Evolutionary conservation across 2,329 filamentous ascomycete species (phyloP).

Genomic region (Xylariaceae sp.): DNA sequence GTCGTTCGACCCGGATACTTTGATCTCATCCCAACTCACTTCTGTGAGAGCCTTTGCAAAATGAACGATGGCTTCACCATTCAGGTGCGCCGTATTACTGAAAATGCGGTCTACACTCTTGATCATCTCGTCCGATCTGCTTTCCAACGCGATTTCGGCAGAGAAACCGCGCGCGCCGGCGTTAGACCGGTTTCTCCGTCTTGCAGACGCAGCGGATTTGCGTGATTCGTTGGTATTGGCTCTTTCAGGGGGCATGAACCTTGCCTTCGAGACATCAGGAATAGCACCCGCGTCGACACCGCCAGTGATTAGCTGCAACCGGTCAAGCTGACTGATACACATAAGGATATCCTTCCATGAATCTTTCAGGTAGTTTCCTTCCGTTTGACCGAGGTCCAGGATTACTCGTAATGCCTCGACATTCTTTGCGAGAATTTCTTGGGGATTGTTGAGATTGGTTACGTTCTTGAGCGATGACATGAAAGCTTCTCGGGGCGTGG

Average conservation of each 20-base stretch:
- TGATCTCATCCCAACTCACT: slow-evolving; percentile 98
- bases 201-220: slow-evolving; percentile 61
- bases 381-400: slow-evolving; percentile 85
- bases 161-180: slow-evolving; percentile 63
- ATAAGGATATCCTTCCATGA: slow-evolving; percentile 96
- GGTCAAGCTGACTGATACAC: slow-evolving; percentile 92
- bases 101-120: slow-evolving; percentile 94
- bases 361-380: slow-evolving; percentile 81
- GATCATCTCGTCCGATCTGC: slow-evolving; percentile 87
- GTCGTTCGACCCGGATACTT: slow-evolving; percentile 92
- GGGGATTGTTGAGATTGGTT: slow-evolving; percentile 92
- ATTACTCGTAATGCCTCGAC: slow-evolving; percentile 90
- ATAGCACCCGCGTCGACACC: slow-evolving; percentile 91
- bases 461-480: slow-evolving; percentile 89
- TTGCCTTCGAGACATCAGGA: slow-evolving; percentile 84
- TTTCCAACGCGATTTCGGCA: slow-evolving; percentile 83
- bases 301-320: slow-evolving; percentile 89
- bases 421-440: slow-evolving; percentile 94
- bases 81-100: slow-evolving; percentile 89
- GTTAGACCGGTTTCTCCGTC: slow-evolving; percentile 47
- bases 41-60: slow-evolving; percentile 91
- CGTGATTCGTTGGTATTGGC: slow-evolving; percentile 53
- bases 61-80: slow-evolving; percentile 89
- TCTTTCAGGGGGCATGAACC: slow-evolving; percentile 60
- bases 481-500: slow-evolving; percentile 92